Evolutionary conservation across 345 rosid genomes (phyloP).

Genomic region (Rubroshorea leprosula): DNA sequence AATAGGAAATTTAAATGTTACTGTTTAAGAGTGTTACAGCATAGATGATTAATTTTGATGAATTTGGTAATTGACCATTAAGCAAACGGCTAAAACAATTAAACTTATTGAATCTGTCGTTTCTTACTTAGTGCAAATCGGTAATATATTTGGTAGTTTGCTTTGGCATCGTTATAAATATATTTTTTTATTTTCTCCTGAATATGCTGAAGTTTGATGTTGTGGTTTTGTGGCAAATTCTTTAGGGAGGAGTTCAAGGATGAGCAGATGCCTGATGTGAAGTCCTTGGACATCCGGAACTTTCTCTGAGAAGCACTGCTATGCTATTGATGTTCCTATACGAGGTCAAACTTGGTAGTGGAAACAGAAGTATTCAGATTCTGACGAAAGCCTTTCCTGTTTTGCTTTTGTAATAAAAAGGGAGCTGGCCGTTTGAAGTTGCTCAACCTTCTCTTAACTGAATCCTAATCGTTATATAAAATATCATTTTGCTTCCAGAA

Average conservation of each 20-base stretch:
- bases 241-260: conserved; percentile 88
- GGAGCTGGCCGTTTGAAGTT: conserved; percentile 1
- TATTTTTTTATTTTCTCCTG: neutral
- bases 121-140: neutral
- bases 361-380: conserved; percentile 1
- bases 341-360: neutral
- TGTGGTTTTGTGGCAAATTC: neutral
- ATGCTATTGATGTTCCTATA: conserved; percentile 1
- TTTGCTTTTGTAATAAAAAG: conserved; percentile 23
- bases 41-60: no score
- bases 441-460: no score
- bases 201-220: neutral
- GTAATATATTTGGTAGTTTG: neutral
- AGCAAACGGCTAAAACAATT: no score
- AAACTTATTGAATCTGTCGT: no score
- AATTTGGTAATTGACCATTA: no score
- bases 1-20: no score
- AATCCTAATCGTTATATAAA: no score
- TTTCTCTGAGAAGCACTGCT: conserved; percentile 41
- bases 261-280: conserved; percentile 65
- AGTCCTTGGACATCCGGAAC: conserved; percentile 87
- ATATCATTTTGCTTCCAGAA: no score
- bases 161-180: no score
- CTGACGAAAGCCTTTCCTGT: conserved; percentile 13
- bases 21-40: no score